Conservation (phyloP, 306 rosid genomes). For the Dalbergia cultrata region DNA sequence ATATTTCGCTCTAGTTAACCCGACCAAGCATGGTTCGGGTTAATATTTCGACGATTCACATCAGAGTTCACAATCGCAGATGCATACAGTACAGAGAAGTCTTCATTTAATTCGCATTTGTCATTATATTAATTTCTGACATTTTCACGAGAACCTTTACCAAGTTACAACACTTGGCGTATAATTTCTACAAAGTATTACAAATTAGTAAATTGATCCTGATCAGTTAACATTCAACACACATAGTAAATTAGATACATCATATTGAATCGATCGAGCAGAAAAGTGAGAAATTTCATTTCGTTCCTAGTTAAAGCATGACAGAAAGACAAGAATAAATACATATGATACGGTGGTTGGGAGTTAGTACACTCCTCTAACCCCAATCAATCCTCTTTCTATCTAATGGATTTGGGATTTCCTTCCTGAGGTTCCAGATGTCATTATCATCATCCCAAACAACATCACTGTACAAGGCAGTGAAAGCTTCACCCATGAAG, state of each 20-base stretch:
- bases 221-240: not conserved
- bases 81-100: not conserved
- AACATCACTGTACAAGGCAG: conserved; percentile 58
- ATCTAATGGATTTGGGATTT: conserved; percentile 52
- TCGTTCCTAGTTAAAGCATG: not conserved
- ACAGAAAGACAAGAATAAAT: not conserved
- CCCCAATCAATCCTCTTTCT: not conserved
- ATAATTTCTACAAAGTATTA: conserved; percentile 15
- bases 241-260: not conserved
- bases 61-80: not conserved
- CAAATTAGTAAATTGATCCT: not conserved
- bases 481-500: conserved; percentile 55
- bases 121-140: not conserved
- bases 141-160: not conserved
- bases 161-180: not conserved
- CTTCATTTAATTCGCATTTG: not conserved
- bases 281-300: not conserved
- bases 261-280: not conserved
- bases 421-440: conserved; percentile 68
- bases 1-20: too few relatives aligned
- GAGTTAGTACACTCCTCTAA: too few relatives aligned
- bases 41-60: too few relatives aligned
- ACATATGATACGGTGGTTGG: not conserved
- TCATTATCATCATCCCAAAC: conserved; percentile 80
- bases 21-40: too few relatives aligned